These are phyloP conservation scores for Zizania latifolia DNA, from an alignment of 176 grass and related monocot species.

Conservation along the genomic window DNA sequence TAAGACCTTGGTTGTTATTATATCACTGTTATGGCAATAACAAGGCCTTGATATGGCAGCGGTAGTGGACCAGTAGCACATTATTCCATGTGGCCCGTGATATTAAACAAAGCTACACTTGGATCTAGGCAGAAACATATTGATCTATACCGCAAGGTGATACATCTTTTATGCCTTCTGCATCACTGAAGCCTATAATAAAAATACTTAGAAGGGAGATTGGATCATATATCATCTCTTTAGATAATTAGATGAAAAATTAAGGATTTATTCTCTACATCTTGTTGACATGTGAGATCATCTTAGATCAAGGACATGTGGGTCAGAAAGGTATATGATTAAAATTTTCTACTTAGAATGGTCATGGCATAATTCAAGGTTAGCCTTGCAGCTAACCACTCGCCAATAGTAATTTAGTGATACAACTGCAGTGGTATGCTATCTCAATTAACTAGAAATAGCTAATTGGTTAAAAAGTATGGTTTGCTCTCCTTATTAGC, in stretches of 20 bases:
- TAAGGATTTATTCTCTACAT: too few species aligned
- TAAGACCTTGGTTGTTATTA: neutral
- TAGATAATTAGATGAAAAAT: too few species aligned
- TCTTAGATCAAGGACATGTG: too few species aligned
- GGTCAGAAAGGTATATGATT: too few species aligned
- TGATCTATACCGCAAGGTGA: slow-evolving; percentile 2
- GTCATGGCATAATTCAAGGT: neutral
- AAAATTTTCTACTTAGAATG: too few species aligned
- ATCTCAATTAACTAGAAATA: neutral
- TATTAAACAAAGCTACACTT: slow-evolving; percentile 11
- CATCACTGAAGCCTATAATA: neutral
- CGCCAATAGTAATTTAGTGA: neutral
- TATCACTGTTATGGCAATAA: neutral
- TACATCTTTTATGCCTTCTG: neutral
- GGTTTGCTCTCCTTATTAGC: neutral
- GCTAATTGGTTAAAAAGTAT: neutral
- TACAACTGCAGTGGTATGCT: neutral
- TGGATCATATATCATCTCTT: too few species aligned
- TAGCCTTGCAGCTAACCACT: neutral
- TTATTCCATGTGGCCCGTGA: slow-evolving; percentile 14
- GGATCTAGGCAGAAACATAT: slow-evolving; percentile 13
- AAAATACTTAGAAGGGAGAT: too few species aligned
- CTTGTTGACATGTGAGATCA: too few species aligned
- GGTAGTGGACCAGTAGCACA: slow-evolving; percentile 12
- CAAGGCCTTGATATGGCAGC: neutral